phyloP scores from a whole-genome alignment of 176 grass and related monocot species.

The Cymbopogon citratus region DNA sequence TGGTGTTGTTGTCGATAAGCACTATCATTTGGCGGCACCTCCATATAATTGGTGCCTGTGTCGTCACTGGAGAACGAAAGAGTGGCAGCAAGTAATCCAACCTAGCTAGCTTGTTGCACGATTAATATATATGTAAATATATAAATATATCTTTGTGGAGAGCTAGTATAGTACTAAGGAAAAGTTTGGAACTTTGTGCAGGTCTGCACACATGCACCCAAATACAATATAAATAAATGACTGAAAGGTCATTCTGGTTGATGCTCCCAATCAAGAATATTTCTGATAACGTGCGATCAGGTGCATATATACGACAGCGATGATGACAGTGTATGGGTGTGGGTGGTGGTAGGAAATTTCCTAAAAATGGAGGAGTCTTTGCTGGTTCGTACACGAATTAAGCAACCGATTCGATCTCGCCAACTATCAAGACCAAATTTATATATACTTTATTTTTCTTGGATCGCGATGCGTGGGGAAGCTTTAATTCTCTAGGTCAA shows the following conservation, averaged over 20 bases:
- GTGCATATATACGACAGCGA: neutral
- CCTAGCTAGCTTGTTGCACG: neutral
- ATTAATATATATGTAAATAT: neutral
- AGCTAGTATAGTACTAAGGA: neutral
- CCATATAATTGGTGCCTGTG: neutral
- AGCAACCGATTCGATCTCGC: neutral
- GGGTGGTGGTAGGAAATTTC: neutral
- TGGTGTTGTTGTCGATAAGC: neutral
- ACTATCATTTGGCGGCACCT: neutral
- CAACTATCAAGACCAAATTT: neutral
- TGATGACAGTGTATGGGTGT: neutral
- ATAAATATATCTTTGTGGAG: neutral
- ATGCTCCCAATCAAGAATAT: neutral
- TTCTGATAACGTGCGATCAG: neutral
- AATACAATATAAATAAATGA: neutral
- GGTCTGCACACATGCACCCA: slow-evolving; percentile 12
- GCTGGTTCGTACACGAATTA: neutral
- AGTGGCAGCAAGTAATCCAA: neutral
- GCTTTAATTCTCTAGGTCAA: neutral
- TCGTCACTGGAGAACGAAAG: neutral
- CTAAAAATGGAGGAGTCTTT: neutral
- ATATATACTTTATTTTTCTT: neutral
- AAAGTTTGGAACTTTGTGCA: neutral
- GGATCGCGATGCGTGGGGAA: neutral
- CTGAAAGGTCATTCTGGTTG: neutral